Conservation (phyloP, 805 yeast species). For the Saturnispora sekii region DNA sequence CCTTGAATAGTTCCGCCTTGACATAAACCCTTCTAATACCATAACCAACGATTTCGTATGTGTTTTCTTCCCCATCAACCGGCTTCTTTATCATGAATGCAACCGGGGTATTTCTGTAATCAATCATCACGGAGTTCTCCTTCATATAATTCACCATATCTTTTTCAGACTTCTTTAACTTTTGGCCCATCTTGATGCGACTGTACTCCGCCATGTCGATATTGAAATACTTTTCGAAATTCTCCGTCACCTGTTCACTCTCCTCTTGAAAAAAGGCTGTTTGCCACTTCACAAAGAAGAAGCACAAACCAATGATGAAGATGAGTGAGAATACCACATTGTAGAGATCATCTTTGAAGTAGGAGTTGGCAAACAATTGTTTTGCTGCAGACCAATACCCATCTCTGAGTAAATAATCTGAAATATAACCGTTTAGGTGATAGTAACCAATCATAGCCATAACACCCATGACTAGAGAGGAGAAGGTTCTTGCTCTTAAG, state of each 20-base stretch:
- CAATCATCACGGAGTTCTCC: constrained; percentile 43
- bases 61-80: constrained; percentile 17
- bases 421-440: constrained; percentile 17
- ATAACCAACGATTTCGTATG: constrained; percentile 41
- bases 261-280: constrained; percentile 40
- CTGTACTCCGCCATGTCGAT: constrained; percentile 39
- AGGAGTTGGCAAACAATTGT: constrained; percentile 13
- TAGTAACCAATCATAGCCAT: constrained; percentile 15
- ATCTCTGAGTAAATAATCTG: constrained; percentile 17
- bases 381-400: constrained; percentile 10
- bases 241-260: constrained; percentile 28
- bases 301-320: constrained; percentile 29
- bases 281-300: constrained; percentile 31
- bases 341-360: constrained; percentile 22
- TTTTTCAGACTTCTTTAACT: constrained; percentile 14
- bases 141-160: constrained; percentile 21
- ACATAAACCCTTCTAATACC: constrained; percentile 63
- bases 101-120: constrained; percentile 64
- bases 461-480: constrained; percentile 20
- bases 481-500: constrained; percentile 37
- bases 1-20: constrained; percentile 52
- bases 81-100: constrained; percentile 45
- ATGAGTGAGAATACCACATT: constrained; percentile 32
- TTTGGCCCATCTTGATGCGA: constrained; percentile 9
- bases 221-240: constrained; percentile 37